A percentile compares a stretch with the other conserved stretches of the same genome.
These are phyloP conservation scores for Chalciporus piperatus DNA, from an alignment of 768 basidiomycete species.

Conservation along the genomic window DNA sequence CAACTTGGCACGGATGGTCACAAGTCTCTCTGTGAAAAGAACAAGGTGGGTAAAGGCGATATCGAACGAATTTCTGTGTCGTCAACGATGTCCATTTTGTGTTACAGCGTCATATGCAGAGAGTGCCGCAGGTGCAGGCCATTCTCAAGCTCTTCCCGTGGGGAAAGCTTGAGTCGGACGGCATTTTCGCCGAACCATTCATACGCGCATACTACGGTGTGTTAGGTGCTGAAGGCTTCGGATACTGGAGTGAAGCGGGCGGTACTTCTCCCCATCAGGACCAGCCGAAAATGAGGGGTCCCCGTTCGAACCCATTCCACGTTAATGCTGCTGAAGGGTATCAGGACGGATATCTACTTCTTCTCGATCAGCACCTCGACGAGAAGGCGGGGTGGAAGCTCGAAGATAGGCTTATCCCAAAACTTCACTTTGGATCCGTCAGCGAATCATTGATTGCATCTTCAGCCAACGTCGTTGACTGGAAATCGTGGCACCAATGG, in stretches of 20 bases:
- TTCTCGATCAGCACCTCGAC: constrained; percentile 31
- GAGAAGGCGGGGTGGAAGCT: constrained; percentile 38
- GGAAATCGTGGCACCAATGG: constrained; percentile 47
- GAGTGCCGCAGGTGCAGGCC: constrained; percentile 31
- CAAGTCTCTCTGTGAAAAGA: constrained; percentile 33
- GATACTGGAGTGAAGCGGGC: constrained; percentile 41
- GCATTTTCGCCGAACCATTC: constrained; percentile 35
- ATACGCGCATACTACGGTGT: constrained; percentile 37
- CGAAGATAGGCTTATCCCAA: constrained; percentile 33
- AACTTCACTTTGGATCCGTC: constrained; percentile 27
- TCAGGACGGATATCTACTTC: constrained; percentile 33
- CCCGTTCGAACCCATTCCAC: background rate
- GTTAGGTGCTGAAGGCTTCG: constrained; percentile 38
- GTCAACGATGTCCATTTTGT: background rate
- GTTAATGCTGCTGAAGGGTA: constrained; percentile 21
- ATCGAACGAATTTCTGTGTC: background rate
- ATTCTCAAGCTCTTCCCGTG: constrained; percentile 40
- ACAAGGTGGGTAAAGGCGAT: constrained; percentile 26
- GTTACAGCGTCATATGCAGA: constrained; percentile 37
- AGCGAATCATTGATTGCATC: constrained; percentile 27
- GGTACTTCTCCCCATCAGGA: constrained; percentile 32
- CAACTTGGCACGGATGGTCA: constrained; percentile 29
- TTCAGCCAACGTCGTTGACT: constrained; percentile 33
- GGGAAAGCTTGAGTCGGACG: constrained; percentile 42
- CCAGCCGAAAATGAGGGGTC: constrained; percentile 16